A percentile compares a stretch with the other conserved stretches of the same genome.
These are phyloP conservation scores for Penicillium salamii DNA, from an alignment of 495 filamentous ascomycete species.

Conservation along the genomic window DNA sequence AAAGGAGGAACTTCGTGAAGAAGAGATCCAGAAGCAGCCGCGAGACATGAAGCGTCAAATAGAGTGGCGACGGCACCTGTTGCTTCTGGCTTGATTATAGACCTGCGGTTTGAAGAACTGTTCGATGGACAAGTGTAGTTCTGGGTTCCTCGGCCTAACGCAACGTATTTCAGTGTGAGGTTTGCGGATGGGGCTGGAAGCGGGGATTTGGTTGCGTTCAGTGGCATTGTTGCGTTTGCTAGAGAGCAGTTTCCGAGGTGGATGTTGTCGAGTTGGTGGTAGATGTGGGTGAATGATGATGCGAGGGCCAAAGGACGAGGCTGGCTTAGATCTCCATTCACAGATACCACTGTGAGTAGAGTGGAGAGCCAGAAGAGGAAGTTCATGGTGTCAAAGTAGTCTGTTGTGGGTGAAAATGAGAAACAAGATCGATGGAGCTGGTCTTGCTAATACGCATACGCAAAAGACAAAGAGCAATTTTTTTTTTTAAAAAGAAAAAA, in stretches of 20 bases:
- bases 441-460: no score
- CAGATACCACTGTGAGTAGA: slow-evolving; percentile 1
- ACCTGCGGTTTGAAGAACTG: slow-evolving; percentile 2
- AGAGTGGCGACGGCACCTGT: slow-evolving; percentile 66
- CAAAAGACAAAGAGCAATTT: no score
- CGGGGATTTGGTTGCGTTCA: slow-evolving; percentile 16
- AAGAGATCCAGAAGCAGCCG: slow-evolving; percentile 19
- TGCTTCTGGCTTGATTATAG: slow-evolving; percentile 30
- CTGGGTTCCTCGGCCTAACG: slow-evolving; percentile 69
- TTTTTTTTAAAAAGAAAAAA: no score
- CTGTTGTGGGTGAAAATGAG: no score
- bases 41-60: slow-evolving; percentile 58
- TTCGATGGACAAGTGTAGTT: slow-evolving; percentile 68
- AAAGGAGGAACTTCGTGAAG: slow-evolving; percentile 35
- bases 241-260: slow-evolving; percentile 31
- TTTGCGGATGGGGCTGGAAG: slow-evolving; percentile 46
- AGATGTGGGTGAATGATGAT: slow-evolving; percentile 18
- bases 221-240: slow-evolving; percentile 13
- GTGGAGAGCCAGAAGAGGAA: background rate
- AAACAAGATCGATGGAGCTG: no score
- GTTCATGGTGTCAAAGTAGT: background rate
- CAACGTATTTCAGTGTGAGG: slow-evolving; percentile 57
- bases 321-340: background rate
- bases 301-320: slow-evolving; percentile 19
- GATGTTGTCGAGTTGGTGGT: slow-evolving; percentile 18